Conservation (phyloP, 2,329 filamentous ascomycete genomes). For the Stachybotrys chlorohalonatus region DNA sequence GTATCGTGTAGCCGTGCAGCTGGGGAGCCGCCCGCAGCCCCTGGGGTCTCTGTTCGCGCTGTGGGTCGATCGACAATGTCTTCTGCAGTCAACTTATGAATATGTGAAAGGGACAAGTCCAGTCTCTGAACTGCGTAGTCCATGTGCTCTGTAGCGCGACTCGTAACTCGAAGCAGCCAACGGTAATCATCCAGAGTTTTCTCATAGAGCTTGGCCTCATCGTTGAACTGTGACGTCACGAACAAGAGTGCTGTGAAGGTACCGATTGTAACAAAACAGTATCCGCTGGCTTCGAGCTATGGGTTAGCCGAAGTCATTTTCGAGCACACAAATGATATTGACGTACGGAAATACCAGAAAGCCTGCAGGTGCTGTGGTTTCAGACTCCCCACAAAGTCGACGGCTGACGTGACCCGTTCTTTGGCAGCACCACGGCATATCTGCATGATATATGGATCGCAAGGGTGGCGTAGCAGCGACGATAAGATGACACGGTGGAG, state of each 20-base stretch:
- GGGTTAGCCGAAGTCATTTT: background rate
- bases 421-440: slow-evolving; percentile 20
- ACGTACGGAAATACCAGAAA: slow-evolving; percentile 25
- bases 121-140: slow-evolving; percentile 3
- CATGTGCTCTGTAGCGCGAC: slow-evolving; percentile 3
- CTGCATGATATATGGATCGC: slow-evolving; percentile 19
- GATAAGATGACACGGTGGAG: slow-evolving; percentile 31
- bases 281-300: slow-evolving; percentile 2
- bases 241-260: slow-evolving; percentile 4
- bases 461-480: slow-evolving; percentile 20
- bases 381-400: slow-evolving; percentile 21
- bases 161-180: slow-evolving; percentile 4
- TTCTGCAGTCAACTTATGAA: slow-evolving; percentile 3
- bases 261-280: slow-evolving; percentile 5
- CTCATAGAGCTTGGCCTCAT: slow-evolving; percentile 2
- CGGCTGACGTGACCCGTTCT: slow-evolving; percentile 18
- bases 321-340: background rate
- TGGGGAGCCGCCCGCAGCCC: background rate
- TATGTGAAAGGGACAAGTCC: slow-evolving; percentile 2
- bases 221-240: slow-evolving; percentile 1
- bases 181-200: slow-evolving; percentile 3
- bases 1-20: background rate
- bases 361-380: slow-evolving; percentile 28
- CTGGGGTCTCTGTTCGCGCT: background rate
- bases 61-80: slow-evolving; percentile 1